Evolutionary conservation across 352 stramenopile genomes (phyloP), one percentile per base, ranked within the genome.

Genomic region (Hyaloperonospora brassicae): DNA sequence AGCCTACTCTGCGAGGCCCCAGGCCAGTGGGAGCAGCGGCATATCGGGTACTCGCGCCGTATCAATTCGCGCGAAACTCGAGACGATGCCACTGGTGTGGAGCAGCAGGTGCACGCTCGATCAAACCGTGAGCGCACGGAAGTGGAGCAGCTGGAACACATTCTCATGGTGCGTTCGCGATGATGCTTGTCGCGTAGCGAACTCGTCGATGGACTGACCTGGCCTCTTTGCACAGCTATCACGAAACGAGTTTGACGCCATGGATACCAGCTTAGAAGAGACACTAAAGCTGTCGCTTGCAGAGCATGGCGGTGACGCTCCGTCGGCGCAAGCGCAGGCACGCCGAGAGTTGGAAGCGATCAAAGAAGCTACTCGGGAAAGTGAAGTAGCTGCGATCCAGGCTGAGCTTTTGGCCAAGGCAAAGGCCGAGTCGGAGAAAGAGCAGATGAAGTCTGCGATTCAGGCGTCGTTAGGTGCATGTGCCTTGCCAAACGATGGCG

Each of bases 321-420:
- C 57, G 8, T 9, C 57, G 22, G 49, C 43, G 27, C 61, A 68
- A 31, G 49, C 47, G 30, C 61, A 68, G 36, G 50, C 55, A 40
- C 47, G 63, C 10, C 66, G 53, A 6, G 81, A 89, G 41, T 50
- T 60, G 10, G 60, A 70, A 24, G 75, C 77, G 6, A 55, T 89
- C 13, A 53, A 76, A 25, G 66, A 72, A 24, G 79, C 74, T 39
- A 83, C 68, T n/a, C 64, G 67, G 38, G 67, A 82, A 59, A 93
- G 82, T 57, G 82, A 93, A 40, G 84, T 88, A 45, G 66, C 73
- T 4, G 73, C 79, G 25, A 84, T 89, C 36, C 82, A 93, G 57
- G 76, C 73, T 24, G 72, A 89, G 22, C 50, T 93, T 10, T 43
- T 90, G 27, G 73, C 74, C 2, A 86, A 82, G 42, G 80, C 76